phyloP scores from a whole-genome alignment of 2,329 filamentous ascomycete species.

The Fusarium chuoi region DNA sequence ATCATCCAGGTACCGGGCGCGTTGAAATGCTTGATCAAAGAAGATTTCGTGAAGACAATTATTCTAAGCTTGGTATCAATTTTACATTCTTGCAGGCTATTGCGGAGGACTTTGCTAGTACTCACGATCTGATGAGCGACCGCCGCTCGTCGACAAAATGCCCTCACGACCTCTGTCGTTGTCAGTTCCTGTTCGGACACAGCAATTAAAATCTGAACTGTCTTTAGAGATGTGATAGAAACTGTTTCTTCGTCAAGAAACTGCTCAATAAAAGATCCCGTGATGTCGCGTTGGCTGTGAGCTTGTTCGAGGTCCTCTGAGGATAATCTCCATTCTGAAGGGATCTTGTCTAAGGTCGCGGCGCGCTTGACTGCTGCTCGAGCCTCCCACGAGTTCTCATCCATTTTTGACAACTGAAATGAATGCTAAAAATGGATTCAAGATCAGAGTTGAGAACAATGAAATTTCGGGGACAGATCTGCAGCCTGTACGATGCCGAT shows the following conservation, averaged over 20 bases:
- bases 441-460: background rate
- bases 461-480: accelerated
- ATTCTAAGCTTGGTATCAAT: background rate
- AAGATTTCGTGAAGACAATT: conserved; percentile 36
- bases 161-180: conserved; percentile 57
- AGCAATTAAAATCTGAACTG: background rate
- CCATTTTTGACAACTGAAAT: background rate
- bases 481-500: accelerated
- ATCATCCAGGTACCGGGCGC: conserved; percentile 19
- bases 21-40: conserved; percentile 30
- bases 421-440: accelerated
- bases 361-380: conserved; percentile 33
- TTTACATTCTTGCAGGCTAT: conserved; percentile 60
- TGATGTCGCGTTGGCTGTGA: conserved; percentile 15
- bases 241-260: conserved; percentile 15
- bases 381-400: conserved; percentile 6
- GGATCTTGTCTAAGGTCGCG: conserved; percentile 29
- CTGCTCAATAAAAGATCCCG: conserved; percentile 31
- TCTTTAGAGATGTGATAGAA: conserved; percentile 19
- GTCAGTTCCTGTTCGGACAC: background rate
- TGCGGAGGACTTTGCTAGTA: conserved; percentile 47
- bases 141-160: conserved; percentile 61
- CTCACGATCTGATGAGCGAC: conserved; percentile 65
- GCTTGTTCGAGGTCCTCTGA: conserved; percentile 21
- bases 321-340: conserved; percentile 32